These are phyloP conservation scores for Aciculosporium take DNA, from an alignment of 2,329 filamentous ascomycete species.

Conservation along the genomic window DNA sequence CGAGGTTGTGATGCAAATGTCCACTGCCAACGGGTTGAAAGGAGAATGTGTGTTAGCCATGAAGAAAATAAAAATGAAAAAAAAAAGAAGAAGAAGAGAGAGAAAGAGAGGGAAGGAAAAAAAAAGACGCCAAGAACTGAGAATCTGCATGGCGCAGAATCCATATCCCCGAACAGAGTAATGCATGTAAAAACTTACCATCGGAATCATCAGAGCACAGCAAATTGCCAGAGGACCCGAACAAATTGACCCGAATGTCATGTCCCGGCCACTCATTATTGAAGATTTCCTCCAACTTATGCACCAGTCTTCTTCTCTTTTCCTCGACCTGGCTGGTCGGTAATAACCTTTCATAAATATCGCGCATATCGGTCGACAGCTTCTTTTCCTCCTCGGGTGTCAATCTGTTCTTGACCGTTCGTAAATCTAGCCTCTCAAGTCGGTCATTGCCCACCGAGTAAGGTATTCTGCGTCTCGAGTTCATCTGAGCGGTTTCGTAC, in stretches of 20 bases:
- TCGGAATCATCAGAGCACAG: constrained; percentile 93
- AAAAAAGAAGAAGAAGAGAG: not conserved
- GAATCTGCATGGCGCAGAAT: not conserved
- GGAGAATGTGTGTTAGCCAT: constrained; percentile 6
- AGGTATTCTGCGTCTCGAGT: constrained; percentile 73
- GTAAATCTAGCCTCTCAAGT: constrained; percentile 55
- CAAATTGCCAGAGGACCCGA: constrained; percentile 95
- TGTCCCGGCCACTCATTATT: constrained; percentile 86
- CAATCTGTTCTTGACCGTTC: constrained; percentile 58
- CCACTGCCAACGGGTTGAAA: constrained; percentile 42
- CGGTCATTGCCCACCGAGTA: constrained; percentile 78
- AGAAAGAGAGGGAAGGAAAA: not conserved
- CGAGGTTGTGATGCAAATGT: constrained; percentile 90
- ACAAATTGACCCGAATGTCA: constrained; percentile 80
- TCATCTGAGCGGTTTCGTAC: constrained; percentile 75
- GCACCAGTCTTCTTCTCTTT: constrained; percentile 61
- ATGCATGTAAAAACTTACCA: constrained; percentile 42
- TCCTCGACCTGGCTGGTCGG: constrained; percentile 68
- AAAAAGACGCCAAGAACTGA: too few relatives aligned
- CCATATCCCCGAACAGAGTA: not conserved
- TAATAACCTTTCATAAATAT: constrained; percentile 72
- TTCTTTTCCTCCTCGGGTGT: constrained; percentile 59
- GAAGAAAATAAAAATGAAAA: not conserved
- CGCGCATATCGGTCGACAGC: constrained; percentile 68
- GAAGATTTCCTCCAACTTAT: constrained; percentile 76